These are phyloP conservation scores for Pythium coloratum DNA, from an alignment of 352 stramenopile genomes.

Conservation along the genomic window DNA sequence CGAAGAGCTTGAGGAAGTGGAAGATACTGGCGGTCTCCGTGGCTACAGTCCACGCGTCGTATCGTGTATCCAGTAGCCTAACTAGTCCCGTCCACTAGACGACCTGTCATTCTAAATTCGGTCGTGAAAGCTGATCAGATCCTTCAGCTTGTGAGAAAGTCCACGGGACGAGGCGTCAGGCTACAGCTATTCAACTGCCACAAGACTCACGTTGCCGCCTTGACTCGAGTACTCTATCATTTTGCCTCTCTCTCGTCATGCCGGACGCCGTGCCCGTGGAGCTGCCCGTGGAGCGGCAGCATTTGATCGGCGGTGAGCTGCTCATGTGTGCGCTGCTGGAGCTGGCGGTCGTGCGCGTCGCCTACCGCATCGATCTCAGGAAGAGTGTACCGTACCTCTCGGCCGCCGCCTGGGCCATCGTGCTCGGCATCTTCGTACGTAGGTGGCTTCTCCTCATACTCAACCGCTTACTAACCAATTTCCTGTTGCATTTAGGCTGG, in stretches of 20 bases:
- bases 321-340: constrained; percentile 48
- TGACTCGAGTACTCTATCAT: not conserved
- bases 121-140: too few species aligned
- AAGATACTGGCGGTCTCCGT: too few species aligned
- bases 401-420: constrained; percentile 53
- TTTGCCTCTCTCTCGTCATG: not conserved
- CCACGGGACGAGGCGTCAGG: not conserved
- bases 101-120: too few species aligned
- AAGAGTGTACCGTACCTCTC: constrained; percentile 42
- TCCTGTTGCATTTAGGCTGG: constrained; percentile 9
- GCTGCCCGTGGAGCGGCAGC: constrained; percentile 20
- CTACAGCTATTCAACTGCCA: not conserved
- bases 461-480: not conserved
- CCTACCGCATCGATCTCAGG: constrained; percentile 51
- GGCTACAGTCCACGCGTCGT: too few species aligned
- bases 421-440: constrained; percentile 45
- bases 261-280: not conserved
- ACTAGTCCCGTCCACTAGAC: too few species aligned
- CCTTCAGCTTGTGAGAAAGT: not conserved
- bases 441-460: not conserved
- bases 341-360: constrained; percentile 53
- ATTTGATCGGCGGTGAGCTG: constrained; percentile 45
- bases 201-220: not conserved
- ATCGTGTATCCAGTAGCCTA: too few species aligned
- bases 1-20: not conserved